Evolutionary conservation across 2,329 filamentous ascomycete genomes (phyloP), one percentile per base, ranked within the genome.

Genomic region (Talaromyces amestolkiae): DNA sequence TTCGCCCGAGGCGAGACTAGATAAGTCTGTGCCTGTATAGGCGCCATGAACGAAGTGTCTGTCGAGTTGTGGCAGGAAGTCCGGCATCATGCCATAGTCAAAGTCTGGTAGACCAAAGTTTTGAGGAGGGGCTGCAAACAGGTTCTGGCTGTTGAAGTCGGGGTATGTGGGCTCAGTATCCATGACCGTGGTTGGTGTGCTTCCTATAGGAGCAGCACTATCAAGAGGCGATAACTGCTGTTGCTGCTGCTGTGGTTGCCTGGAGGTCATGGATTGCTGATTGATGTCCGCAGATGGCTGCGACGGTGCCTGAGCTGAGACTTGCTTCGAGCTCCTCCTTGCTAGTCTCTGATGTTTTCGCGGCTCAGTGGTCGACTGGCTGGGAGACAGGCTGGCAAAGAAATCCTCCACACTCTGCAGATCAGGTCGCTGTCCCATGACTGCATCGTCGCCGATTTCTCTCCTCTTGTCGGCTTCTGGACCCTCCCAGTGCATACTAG

Each of bases 381-480:
- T 62, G 22, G 90, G 89, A 1, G 89, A 91, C 43, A 96, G 81
- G 58, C 88, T 91, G 6, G 91, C 91, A 74, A 98, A 94, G 79
- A 96, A 97, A 70, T 98, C 93, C 72, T 97, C 93, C 0, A 97
- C 93, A 3, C 92, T 96, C 73, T 95, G 91, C n/a, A 97, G 82
- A 74, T 96, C 91, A 2, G 91, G 88, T 74, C 94, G 93, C 72
- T 97, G 91, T 67, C 93, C 91, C 69, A 97, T 84, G 1, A 95
- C 92, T 0, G 91, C 93, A 74, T 97, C 93, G n/a, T 91, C 90
- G 9, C 91, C 90, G 47, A 86, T 89, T 72, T 96, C 91, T 70
- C 89, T 91, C 74, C 89, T 88, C 71, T 86, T 83, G 47, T 85
- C 83, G 3, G 83, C 79, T 33, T 86, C 87, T 1, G 91, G 89